phyloP scores from a whole-genome alignment of 1,284 basidiomycete species.

The Mycosarcoma mackinlayi region DNA sequence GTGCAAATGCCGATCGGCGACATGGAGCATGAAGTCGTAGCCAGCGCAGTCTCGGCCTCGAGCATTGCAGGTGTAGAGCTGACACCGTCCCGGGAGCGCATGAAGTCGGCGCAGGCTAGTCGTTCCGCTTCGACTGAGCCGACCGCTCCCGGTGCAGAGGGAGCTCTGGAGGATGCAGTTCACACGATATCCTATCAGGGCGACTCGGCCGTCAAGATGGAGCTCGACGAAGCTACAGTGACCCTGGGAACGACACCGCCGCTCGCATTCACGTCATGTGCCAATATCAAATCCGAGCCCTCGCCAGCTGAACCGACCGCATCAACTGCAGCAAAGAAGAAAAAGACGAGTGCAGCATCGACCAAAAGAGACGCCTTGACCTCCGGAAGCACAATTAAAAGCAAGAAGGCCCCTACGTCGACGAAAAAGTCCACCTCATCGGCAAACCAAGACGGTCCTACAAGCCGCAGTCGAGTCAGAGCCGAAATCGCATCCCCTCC shows the following conservation, averaged over 20 bases:
- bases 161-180: not conserved
- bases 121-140: slow-evolving; percentile 6
- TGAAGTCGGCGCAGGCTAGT: slow-evolving; percentile 20
- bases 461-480: slow-evolving; percentile 9
- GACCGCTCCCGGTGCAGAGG: not conserved
- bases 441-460: not conserved
- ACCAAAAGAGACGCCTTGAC: slow-evolving; percentile 15
- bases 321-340: slow-evolving; percentile 20
- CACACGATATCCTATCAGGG: no score
- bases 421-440: slow-evolving; percentile 23
- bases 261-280: not conserved
- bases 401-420: slow-evolving; percentile 4
- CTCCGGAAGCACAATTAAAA: slow-evolving; percentile 12
- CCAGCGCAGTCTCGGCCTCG: slow-evolving; percentile 2
- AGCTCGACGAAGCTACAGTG: slow-evolving; percentile 6
- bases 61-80: slow-evolving; percentile 11
- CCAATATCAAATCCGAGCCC: slow-evolving; percentile 8
- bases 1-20: no score
- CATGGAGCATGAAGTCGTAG: no score
- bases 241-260: not conserved
- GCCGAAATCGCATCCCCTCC: slow-evolving; percentile 1
- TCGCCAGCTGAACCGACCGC: not conserved
- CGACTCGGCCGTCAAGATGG: not conserved
- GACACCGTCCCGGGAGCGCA: slow-evolving; percentile 28
- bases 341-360: slow-evolving; percentile 13